Evolutionary conservation across 164 flowering plant species (phyloP).

Genomic region (Kalanchoe fedtschenkoi): DNA sequence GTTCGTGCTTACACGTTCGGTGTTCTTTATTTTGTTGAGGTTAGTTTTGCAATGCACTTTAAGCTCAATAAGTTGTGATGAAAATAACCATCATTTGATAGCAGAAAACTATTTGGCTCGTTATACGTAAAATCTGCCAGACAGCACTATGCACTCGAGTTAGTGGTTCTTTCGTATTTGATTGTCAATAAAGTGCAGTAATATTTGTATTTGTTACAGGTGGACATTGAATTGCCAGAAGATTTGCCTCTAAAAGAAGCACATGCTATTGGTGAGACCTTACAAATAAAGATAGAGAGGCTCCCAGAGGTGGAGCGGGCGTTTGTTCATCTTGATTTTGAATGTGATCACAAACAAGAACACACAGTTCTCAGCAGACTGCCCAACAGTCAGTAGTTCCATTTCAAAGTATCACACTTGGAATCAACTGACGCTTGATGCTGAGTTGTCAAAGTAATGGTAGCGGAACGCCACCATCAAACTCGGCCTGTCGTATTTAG

Average conservation of each 20-base stretch:
- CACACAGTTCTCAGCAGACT: constrained; percentile 36
- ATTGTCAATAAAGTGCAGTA: too few relatives aligned
- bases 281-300: constrained; percentile 75
- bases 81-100: background rate
- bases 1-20: constrained; percentile 69
- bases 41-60: constrained; percentile 9
- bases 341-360: constrained; percentile 93
- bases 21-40: constrained; percentile 63
- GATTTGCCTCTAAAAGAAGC: constrained; percentile 80
- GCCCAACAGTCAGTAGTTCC: constrained; percentile 18
- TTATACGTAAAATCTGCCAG: background rate
- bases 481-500: too few relatives aligned
- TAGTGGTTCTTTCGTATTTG: too few relatives aligned
- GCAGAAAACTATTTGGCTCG: too few relatives aligned
- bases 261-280: constrained; percentile 72
- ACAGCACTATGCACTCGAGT: background rate
- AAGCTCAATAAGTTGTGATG: background rate
- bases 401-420: background rate
- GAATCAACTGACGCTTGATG: too few relatives aligned
- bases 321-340: constrained; percentile 91
- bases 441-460: too few relatives aligned
- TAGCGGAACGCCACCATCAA: too few relatives aligned
- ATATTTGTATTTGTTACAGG: constrained; percentile 29
- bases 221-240: constrained; percentile 90
- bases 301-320: constrained; percentile 92